A percentile compares a stretch with the other conserved stretches of the same genome.
These are phyloP conservation scores for Aureobasidium sp. DNA, from an alignment of 2,329 filamentous ascomycete genomes.

Conservation along the genomic window DNA sequence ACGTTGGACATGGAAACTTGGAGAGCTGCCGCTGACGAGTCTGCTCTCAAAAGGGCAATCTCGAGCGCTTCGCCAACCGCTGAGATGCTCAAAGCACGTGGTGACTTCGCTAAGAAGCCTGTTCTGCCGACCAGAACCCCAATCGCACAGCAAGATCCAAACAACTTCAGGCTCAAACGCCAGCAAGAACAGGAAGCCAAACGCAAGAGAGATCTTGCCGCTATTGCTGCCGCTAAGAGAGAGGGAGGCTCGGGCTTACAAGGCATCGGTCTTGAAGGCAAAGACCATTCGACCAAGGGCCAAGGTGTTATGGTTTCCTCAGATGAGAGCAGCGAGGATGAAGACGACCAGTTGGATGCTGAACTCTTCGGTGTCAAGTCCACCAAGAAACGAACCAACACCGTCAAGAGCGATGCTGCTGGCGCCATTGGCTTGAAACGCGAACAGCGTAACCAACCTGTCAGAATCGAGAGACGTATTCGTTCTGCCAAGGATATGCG, in stretches of 20 bases:
- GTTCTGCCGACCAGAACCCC: slow-evolving; percentile 25
- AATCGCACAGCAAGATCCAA: slow-evolving; percentile 35
- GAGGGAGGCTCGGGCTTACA: slow-evolving; percentile 70
- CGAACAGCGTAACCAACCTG: slow-evolving; percentile 58
- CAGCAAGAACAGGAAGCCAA: slow-evolving; percentile 69
- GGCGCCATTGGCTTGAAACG: slow-evolving; percentile 28
- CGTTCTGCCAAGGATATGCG: slow-evolving; percentile 90
- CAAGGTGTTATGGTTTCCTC: slow-evolving; percentile 86
- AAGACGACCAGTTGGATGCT: slow-evolving; percentile 50
- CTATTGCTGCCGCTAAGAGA: slow-evolving; percentile 62
- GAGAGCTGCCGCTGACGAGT: slow-evolving; percentile 27
- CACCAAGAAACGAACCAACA: slow-evolving; percentile 35
- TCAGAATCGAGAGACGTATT: slow-evolving; percentile 74
- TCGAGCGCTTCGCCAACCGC: slow-evolving; percentile 26
- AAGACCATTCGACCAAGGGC: slow-evolving; percentile 67
- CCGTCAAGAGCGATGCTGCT: slow-evolving; percentile 26
- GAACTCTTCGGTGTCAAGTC: slow-evolving; percentile 56
- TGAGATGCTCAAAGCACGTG: slow-evolving; percentile 18
- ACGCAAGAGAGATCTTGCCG: slow-evolving; percentile 63
- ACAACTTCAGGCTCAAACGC: slow-evolving; percentile 65
- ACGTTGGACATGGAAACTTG: slow-evolving; percentile 31
- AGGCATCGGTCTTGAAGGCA: slow-evolving; percentile 65
- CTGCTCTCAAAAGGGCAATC: slow-evolving; percentile 25
- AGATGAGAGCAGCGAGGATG: slow-evolving; percentile 52
- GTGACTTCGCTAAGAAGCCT: slow-evolving; percentile 26